Evolutionary conservation across 2,329 filamentous ascomycete species (phyloP).

Genomic region (Diplocarpon mali): DNA sequence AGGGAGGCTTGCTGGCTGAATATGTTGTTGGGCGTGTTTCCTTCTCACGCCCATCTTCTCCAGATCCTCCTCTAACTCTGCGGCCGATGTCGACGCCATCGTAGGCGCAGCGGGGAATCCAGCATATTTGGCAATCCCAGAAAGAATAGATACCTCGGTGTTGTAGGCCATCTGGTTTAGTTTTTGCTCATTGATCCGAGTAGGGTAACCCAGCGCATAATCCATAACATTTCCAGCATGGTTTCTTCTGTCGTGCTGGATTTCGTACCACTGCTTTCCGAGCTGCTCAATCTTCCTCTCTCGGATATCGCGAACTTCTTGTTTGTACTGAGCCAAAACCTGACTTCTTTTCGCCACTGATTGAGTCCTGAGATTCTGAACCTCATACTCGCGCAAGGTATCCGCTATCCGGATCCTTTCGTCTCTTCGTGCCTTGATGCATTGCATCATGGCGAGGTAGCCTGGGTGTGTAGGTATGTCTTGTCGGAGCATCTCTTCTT

Average conservation of each 20-base stretch:
- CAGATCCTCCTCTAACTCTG: conserved; percentile 77
- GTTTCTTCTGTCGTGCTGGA: conserved; percentile 78
- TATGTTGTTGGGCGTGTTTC: conserved; percentile 17
- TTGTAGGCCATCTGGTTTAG: conserved; percentile 86
- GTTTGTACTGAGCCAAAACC: conserved; percentile 82
- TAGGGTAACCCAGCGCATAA: conserved; percentile 71
- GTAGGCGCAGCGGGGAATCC: conserved; percentile 93
- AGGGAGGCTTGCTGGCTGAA: conserved; percentile 14
- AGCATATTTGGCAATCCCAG: conserved; percentile 86
- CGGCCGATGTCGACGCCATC: conserved; percentile 58
- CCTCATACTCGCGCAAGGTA: conserved; percentile 60
- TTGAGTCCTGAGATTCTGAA: conserved; percentile 60
- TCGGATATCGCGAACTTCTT: conserved; percentile 71
- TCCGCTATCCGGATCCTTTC: conserved; percentile 69
- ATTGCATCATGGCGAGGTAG: conserved; percentile 80
- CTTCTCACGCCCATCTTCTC: conserved; percentile 70
- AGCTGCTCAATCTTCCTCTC: conserved; percentile 71
- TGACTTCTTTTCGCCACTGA: conserved; percentile 76
- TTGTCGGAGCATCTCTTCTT: conserved; percentile 50
- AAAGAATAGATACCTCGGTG: conserved; percentile 82
- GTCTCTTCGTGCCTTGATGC: conserved; percentile 70
- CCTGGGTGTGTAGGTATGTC: conserved; percentile 73
- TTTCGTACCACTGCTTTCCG: conserved; percentile 83
- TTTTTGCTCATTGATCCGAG: conserved; percentile 65
- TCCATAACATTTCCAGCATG: conserved; percentile 69